Percentiles rank a stretch among this genome's conserved stretches.
Evolutionary conservation across 805 yeast species (phyloP).

Genomic region (Jamesozyma rosinii): DNA sequence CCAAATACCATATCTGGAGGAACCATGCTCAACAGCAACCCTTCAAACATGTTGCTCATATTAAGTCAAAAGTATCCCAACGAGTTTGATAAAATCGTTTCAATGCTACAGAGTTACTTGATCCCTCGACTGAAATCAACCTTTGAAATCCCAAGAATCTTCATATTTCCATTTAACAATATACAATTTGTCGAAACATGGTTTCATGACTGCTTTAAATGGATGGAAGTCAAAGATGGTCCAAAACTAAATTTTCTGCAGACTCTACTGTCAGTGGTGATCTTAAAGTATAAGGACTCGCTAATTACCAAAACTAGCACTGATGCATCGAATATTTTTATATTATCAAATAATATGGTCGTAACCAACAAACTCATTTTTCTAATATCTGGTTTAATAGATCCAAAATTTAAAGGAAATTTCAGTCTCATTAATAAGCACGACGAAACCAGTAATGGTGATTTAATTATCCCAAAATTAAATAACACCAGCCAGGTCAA

Average conservation of each 20-base stretch:
- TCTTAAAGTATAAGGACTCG: constrained; percentile 19
- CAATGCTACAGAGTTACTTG: constrained; percentile 22
- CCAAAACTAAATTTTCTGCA: constrained; percentile 26
- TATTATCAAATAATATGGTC: constrained; percentile 51
- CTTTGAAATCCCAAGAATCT: constrained; percentile 31
- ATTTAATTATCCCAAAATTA: not conserved
- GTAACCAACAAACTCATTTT: constrained; percentile 52
- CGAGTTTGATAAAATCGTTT: constrained; percentile 21
- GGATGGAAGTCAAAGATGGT: constrained; percentile 39
- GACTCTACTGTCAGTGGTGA: constrained; percentile 21
- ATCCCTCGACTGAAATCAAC: constrained; percentile 27
- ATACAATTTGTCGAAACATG: constrained; percentile 29
- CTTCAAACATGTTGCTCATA: constrained; percentile 2
- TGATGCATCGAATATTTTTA: constrained; percentile 41
- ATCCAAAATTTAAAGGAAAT: constrained; percentile 25
- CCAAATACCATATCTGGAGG: not conserved
- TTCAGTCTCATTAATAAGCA: not conserved
- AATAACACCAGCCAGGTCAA: not conserved
- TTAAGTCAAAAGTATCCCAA: constrained; percentile 10
- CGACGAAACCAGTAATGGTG: not conserved
- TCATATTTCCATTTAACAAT: constrained; percentile 28
- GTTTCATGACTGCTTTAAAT: constrained; percentile 33
- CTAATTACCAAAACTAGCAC: constrained; percentile 24
- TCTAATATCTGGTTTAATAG: constrained; percentile 43
- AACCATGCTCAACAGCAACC: not conserved